Base-by-base conservation (phyloP, 2,329 filamentous ascomycete genomes). In the Colletotrichum sp. region DNA sequence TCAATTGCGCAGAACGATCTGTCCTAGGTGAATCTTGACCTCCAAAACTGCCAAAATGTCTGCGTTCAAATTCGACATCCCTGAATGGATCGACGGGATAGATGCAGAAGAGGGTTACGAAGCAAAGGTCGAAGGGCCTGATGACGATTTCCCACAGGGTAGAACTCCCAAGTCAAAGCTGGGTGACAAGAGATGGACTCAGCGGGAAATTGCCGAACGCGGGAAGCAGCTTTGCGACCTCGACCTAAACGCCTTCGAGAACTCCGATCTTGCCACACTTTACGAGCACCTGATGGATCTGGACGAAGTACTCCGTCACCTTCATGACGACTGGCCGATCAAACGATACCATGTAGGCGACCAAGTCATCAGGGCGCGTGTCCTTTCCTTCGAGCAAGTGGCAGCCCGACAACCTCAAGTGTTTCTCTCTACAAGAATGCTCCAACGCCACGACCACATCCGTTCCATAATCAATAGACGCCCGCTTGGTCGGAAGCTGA, bases 91-190 rank as follows among this genome's bases (percentile, higher is more conserved):
- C 30, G 30, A 32, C 30, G 30, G 8, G 9, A 32, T 32, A 32
- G 30, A 8, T 32, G 30, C 30, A 32, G 30, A 32, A 9, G 30
- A 32, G 30, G 30, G 9, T 32, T 32, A 10, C 8, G 30, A 32
- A 32, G 30, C 30, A 32, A 32, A 32, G 9, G 30, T 32, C 30
- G 30, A 32, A 32, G 8, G 30, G 30, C 30, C 9, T 32, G 30
- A 32, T 3, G 9, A 32, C 30, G 30, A 9, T 32, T 32, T 32
- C 3, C 30, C 9, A 32, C 30, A 10, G 9, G 30, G 30, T 8
- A 32, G 30, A 32, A 10, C 30, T 3, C 12, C 13, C 1, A 15
- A 48, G 39, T 48, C 39, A 15, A 48, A 48, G n/a, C 2, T 90
- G 9, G 55, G 25, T 10, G 55, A 30, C 25, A 8, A 25, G n/a